These are phyloP conservation scores for Carex myosuroides DNA, from an alignment of 176 grass and related monocot genomes.

Conservation along the genomic window DNA sequence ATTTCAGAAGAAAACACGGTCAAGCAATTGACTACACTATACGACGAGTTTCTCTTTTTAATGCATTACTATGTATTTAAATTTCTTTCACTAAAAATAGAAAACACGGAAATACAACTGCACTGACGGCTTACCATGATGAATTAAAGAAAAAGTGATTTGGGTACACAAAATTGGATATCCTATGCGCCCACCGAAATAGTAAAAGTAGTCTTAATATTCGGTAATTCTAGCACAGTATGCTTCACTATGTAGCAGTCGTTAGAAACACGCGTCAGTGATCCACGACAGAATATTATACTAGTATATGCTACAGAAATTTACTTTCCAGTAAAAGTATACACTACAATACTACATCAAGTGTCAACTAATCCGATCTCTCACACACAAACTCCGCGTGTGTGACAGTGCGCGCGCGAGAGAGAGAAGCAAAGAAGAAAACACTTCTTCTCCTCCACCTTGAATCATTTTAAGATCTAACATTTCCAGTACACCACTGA, in stretches of 20 bases:
- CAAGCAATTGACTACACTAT: background rate
- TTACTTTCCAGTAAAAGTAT: background rate
- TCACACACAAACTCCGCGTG: background rate
- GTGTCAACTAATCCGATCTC: background rate
- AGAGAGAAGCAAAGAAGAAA: background rate
- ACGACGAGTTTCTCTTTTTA: background rate
- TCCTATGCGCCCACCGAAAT: background rate
- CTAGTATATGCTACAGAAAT: background rate
- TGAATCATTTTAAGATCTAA: background rate
- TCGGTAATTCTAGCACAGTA: background rate
- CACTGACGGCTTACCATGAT: background rate
- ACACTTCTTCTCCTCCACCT: background rate
- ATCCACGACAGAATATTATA: background rate
- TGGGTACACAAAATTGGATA: background rate
- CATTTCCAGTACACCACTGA: too few species aligned
- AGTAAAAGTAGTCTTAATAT: background rate
- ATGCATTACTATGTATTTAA: background rate
- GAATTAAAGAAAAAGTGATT: background rate
- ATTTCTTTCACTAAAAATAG: background rate
- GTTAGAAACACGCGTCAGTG: rapidly evolving
- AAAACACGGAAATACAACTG: background rate
- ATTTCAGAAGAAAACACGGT: background rate
- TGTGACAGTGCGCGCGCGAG: background rate
- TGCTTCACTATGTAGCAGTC: background rate
- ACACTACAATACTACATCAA: background rate